Evolutionary conservation across 139 green algal species (phyloP).

Genomic region (Tetraselmis striata): DNA sequence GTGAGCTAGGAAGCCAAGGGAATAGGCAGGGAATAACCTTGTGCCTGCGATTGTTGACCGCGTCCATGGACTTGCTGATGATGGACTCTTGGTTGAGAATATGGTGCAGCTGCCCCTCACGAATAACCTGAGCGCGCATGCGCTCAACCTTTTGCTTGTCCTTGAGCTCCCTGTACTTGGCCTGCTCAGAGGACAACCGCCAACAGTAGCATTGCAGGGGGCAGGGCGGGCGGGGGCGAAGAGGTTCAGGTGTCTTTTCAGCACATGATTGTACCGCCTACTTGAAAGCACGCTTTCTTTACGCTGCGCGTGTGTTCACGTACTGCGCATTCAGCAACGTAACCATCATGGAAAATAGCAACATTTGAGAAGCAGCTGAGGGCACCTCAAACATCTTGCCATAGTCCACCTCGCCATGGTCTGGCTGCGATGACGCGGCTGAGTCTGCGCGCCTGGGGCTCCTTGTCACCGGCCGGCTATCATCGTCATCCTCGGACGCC

Average conservation of each 20-base stretch:
- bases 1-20: too few relatives aligned
- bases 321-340: too few relatives aligned
- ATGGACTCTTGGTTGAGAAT: neutral
- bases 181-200: too few relatives aligned
- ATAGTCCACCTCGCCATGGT: neutral
- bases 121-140: neutral
- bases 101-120: neutral
- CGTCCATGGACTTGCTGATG: neutral
- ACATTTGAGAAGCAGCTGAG: too few relatives aligned
- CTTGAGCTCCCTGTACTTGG: neutral
- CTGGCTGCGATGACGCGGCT: neutral
- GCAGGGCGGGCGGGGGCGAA: too few relatives aligned
- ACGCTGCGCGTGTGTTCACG: too few relatives aligned
- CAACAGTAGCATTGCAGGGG: too few relatives aligned
- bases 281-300: too few relatives aligned
- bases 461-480: neutral
- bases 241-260: too few relatives aligned
- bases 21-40: too few relatives aligned
- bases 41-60: neutral
- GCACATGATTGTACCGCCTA: too few relatives aligned
- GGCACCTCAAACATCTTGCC: neutral
- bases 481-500: neutral
- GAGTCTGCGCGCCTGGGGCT: neutral
- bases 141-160: neutral
- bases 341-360: too few relatives aligned